Evolutionary conservation across 106 monocot species (phyloP), one percentile per base, ranked within the genome.

Genomic region (Dendrobium nobile): DNA sequence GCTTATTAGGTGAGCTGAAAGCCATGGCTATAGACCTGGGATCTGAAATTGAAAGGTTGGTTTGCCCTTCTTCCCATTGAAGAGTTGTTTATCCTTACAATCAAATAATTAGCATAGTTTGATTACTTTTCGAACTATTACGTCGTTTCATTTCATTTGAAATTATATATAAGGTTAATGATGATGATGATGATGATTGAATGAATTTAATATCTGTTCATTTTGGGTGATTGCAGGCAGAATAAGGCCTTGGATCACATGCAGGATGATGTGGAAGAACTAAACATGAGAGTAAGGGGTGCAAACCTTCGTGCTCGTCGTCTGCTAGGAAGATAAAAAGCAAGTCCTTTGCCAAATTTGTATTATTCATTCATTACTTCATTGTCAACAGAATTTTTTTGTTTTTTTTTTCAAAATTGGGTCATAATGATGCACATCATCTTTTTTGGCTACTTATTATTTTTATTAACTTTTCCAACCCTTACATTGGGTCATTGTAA

Each of bases 21-120:
- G 83, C 70, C 72, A 92, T 92, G 87, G 89, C 91, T 45, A 47
- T 85, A 26, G 89, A 89, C 85, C 89, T 92, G 89, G 91, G 91
- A n/a, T 77, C 91, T 31, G 91, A 92, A 79, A 77, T 92, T 28
- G 89, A 87, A 28, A 89, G 85, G 91, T 92, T 16, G 72, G 77
- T 78, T 73, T 42, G 17, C 4, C 20, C n/a, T 65, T 65, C 64
- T 65, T 65, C 26, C 64, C 26, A 9, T 65, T 65, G 64, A 24
- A 22, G 22, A 24, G 6, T 26, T 65, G 64, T 65, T 24, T 26
- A 65, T 65, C 64, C 6, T 65, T 51, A 13, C 51, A 3, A 51
- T 51, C 10, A 13, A 13, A 10, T 51, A 51, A 15, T 13, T 51
- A 51, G 51, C 51, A 13, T 51, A 13, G 3, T 51, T 51, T 15